These are phyloP conservation scores for Somion occarium DNA, from an alignment of 1,284 basidiomycete genomes.

Conservation along the genomic window DNA sequence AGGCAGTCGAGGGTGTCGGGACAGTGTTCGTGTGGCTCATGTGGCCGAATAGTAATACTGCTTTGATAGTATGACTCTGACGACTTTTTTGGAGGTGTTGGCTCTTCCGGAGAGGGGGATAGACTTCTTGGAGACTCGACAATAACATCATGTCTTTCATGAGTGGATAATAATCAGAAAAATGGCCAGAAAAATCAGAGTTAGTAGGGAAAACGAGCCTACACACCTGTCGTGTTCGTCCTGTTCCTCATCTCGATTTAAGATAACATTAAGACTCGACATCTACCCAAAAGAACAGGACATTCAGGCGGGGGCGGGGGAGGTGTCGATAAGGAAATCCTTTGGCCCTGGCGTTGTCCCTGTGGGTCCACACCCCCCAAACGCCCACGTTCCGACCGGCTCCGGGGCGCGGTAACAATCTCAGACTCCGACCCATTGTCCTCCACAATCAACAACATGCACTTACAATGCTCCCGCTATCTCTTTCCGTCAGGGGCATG, in stretches of 20 bases:
- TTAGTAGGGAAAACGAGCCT: too few relatives aligned
- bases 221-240: conserved; percentile 24
- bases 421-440: conserved; percentile 15
- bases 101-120: conserved; percentile 16
- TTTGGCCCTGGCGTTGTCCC: conserved; percentile 28
- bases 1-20: conserved; percentile 72
- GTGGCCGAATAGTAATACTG: conserved; percentile 22
- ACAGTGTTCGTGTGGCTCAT: conserved; percentile 60
- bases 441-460: not conserved
- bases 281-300: conserved; percentile 16
- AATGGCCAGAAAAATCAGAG: too few relatives aligned
- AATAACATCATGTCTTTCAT: too few relatives aligned
- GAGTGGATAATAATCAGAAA: too few relatives aligned
- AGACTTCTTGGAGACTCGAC: too few relatives aligned
- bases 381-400: conserved; percentile 3
- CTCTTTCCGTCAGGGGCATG: not conserved
- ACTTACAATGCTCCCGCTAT: not conserved
- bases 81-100: conserved; percentile 4
- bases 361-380: conserved; percentile 32
- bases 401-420: not conserved
- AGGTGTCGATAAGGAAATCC: conserved; percentile 26
- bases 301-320: conserved; percentile 9
- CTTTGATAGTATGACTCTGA: conserved; percentile 21
- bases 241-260: conserved; percentile 29
- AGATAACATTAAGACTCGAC: conserved; percentile 32